Evolutionary conservation across 2,329 filamentous ascomycete genomes (phyloP), one percentile per base, ranked within the genome.

Genomic region (Penicillium crustosum): DNA sequence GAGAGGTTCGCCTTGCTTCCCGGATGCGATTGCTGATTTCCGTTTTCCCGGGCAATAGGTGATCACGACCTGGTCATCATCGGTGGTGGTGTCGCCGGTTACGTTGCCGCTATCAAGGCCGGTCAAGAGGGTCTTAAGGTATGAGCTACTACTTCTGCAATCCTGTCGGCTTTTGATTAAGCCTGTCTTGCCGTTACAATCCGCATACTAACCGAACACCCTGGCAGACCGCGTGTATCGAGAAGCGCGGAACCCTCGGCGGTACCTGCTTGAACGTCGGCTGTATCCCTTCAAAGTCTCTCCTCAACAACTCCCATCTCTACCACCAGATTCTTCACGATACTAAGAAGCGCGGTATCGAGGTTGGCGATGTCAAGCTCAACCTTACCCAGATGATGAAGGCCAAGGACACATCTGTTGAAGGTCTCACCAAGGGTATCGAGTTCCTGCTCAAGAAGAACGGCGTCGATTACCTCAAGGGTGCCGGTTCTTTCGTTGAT

Each of bases 391-490:
- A 94, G 77, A 92, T 99, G 86, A 97, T 99, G 93, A 96, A 97
- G 82, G 93, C 94, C 59, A 99, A 99, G 82, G 93, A 99, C 52
- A 89, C 87, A 36, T 95, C 94, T 52, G 94, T 99, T 62, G 78
- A 81, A 41, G 87, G 92, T 49, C 81, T 99, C 66, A 99, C 94
- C 66, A 97, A 97, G 83, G 94, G 94, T 76, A 90, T 99, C 66
- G 94, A 99, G 79, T 99, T 93, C 76, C 83, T 99, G 63, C 89
- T 99, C 81, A 97, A 97, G 88, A 97, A 99, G 86, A 99, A 99
- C 81, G 91, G 91, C 64, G 94, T 97, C 66, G 92, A 97, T 76
- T 99, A 97, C 79, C 84, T 97, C 81, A 97, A 97, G 83, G 94
- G 94, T 68, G 87, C 91, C 51, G 93, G 89, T 67, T 84, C 90